Evolutionary conservation across 2,329 filamentous ascomycete genomes (phyloP), one percentile per base, ranked within the genome.

Genomic region (Chrysoporthe austroafricana): DNA sequence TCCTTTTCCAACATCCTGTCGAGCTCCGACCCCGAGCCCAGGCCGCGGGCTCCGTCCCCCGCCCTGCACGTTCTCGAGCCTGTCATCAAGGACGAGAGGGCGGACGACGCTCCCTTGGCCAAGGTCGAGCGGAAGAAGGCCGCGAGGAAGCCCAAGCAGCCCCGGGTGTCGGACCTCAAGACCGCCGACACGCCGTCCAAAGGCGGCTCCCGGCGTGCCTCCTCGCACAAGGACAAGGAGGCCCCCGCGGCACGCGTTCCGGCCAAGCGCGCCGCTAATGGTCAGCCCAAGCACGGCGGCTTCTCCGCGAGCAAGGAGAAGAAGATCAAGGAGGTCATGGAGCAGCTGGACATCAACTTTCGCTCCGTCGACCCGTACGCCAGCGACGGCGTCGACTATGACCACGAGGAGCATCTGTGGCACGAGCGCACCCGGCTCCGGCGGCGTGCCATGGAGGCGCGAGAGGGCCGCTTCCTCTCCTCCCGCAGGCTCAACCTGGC

Each of bases 1-100:
- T 96, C 94, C 5, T 96, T 98, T 76, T 96, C 93, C 72, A 97
- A 94, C 77, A 96, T 98, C 69, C 89, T 98, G 56, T 95, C 93
- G 4, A 94, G 88, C 72, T 86, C 91, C 66, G 90, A 93, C 66
- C 89, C 91, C 64, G 84, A 87, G 50, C 82, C 84, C 2, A 84
- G 84, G 69, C 83, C 85, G 8, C 85, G 81, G 32, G 68, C 63
- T n/a, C 66, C 68, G 5, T 70, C 68, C 1, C 62, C 68, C 4
- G 62, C 46, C 18, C 44, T 32, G 3, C 58, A 26, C 13, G 21
- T 63, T 34, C 60, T 62, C 34, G 68, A 67, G 26, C 66, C 66
- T 32, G 57, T 52, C 39, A 59, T 70, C 26, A 70, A 71, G 62
- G 63, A 66, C 13, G 73, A 67, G 26, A 75, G 3, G 50, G 54